Base-by-base conservation (phyloP, 768 basidiomycete species). In the Boletus rex-veris region DNA sequence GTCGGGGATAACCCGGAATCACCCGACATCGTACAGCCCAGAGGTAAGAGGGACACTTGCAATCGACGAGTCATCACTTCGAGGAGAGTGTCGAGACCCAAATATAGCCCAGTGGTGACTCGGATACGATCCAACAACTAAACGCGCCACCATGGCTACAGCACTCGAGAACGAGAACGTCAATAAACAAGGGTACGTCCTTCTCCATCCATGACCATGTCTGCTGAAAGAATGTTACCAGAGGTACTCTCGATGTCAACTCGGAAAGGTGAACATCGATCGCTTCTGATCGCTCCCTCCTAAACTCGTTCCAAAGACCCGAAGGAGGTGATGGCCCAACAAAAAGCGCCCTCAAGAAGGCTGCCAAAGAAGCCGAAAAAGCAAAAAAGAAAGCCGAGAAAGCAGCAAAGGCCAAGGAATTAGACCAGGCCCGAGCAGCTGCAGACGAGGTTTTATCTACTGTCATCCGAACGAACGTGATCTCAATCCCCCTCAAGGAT, bases 331-430 rank as follows among this genome's bases (percentile, higher is more conserved):
- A 76, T 38, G 88, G 80, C 12, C 91, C 85, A 7, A 84, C 86
- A 51, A 98, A 97, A 75, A 90, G 77, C 63, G 92, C 95, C 63
- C 70, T 92, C 54, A 98, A 98, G 78, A 94, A 92, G 73, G 83
- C 85, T 31, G 88, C 88, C 31, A 98, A 97, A 71, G 88, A 88
- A 44, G 87, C 85, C 12, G 91, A 94, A 73, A 98, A 98, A 61
- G 90, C 87, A 44, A 84, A 84, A 73, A 94, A 92, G 69, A 87
- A 86, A 7, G 90, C 89, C 40, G 93, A 94, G 70, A 88, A 86
- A 62, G 88, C 84, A 7, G 90, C 88, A 9, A 88, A 84, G 62
- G 84, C 86, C 59, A 82, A 84, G 48, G 90, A 90, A 59, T 78
- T 84, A 43, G 91, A 90, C 59, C 78, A 85, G 38, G 88, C 82